A percentile compares a stretch with the other conserved stretches of the same genome.
These are phyloP conservation scores for Penicillium palitans DNA, from an alignment of 2,329 filamentous ascomycete species.

Conservation along the genomic window DNA sequence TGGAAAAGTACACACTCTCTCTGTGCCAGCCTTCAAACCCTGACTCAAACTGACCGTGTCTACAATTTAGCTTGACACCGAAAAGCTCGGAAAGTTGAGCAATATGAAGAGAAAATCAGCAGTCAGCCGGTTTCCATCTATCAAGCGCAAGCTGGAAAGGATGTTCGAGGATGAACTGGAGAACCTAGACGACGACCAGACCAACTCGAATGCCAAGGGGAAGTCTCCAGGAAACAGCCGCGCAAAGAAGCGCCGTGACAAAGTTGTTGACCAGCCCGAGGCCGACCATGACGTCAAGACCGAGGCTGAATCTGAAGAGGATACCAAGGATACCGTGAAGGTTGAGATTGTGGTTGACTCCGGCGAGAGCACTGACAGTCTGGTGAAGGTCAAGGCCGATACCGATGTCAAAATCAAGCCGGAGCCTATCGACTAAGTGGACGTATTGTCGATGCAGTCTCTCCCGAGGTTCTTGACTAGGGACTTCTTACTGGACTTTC, in stretches of 20 bases:
- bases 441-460: neutral
- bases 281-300: neutral
- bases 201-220: neutral
- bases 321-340: neutral
- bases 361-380: neutral
- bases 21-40: neutral
- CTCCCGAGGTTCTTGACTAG: neutral
- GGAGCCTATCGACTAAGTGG: neutral
- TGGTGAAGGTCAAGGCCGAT: neutral
- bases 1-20: neutral
- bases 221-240: neutral
- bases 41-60: neutral
- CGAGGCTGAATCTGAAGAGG: neutral
- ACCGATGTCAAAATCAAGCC: neutral
- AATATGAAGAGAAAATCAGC: neutral
- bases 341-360: neutral
- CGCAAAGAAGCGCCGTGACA: neutral
- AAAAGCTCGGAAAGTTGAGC: neutral
- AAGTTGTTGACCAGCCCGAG: neutral
- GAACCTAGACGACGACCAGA: neutral
- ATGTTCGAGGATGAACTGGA: neutral
- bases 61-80: neutral
- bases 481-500: no score
- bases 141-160: neutral
- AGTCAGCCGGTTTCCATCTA: neutral